Base-by-base conservation (phyloP, 202 grass and related monocot genomes). In the Setaria viridis region DNA sequence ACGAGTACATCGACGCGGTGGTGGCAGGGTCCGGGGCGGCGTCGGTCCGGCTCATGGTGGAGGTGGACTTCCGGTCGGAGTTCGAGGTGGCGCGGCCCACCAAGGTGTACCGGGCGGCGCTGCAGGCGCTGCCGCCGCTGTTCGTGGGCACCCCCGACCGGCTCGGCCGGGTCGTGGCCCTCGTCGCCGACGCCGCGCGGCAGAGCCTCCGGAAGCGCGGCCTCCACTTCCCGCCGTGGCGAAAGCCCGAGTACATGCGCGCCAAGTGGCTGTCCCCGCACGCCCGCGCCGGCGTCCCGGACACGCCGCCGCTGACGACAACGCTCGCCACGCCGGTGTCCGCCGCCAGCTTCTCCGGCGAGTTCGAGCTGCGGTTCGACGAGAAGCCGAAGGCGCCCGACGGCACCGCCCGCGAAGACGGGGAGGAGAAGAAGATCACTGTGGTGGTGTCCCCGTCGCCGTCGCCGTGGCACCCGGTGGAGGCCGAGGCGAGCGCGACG, bases 1-100 rank as follows among this genome's bases (percentile, higher is more conserved):
- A 97, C 80, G 92, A 97, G 84, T 97, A 97, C 85, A 62, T 97
- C 63, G 94, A 97, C 81, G 94, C 70, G 16, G 25, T 94, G 72
- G 58, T 76, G 30, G 65, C 8, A 20, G 37, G 3, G 55, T 0
- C 71, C 16, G 50, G 32, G 14, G 6, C 10, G 21, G 13, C 6
- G 43, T 2, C 11, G 11, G 0, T 7, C 14, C 75, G 94, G 3
- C 74, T 97, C 2, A 50, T 97, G 25, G 86, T 97, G 74, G 94
- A 97, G 73, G 85, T 91, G 34, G 94, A 90, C 78, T 97, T 97
- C 79, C 72, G 86, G 47, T 87, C 90, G 9, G 90, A 94, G 88
- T 97, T 97, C 49, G 94, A 97, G 89, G 82, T 97, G 68, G 94
- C 90, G 19, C 88, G 94, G 68, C 88, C 90, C 3, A 91, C 89